Evolutionary conservation across 805 yeast species (phyloP).

Genomic region (Schizosaccharomyces pombe): ASM294v3 CU329670.1:2774001-2774500

Average conservation of each 20-base stretch:
- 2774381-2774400: constrained; percentile 30
- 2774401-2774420: constrained; percentile 80
- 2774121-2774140: constrained; percentile 58
- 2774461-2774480: constrained; percentile 84
- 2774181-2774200: constrained; percentile 34
- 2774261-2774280: constrained; percentile 91
- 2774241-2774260: constrained; percentile 89
- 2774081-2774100: constrained; percentile 36
- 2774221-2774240: constrained; percentile 37
- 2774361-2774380: constrained; percentile 73
- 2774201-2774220: constrained; percentile 41
- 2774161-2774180: constrained; percentile 59
- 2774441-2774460: constrained; percentile 96
- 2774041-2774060: too few relatives aligned
- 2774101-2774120: constrained; percentile 53
- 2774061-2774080: too few relatives aligned
- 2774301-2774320: constrained; percentile 77
- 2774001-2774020: too few relatives aligned
- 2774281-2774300: constrained; percentile 91
- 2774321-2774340: constrained; percentile 60
- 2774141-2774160: constrained; percentile 60
- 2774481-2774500: constrained; percentile 85
- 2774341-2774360: constrained; percentile 78
- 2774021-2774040: too few relatives aligned
- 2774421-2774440: constrained; percentile 83